Percentiles rank a stretch among this genome's conserved stretches.
These are phyloP conservation scores for Colletotrichum higginsianum DNA, from an alignment of 2,329 filamentous ascomycete species.

Conservation along the genomic window DNA sequence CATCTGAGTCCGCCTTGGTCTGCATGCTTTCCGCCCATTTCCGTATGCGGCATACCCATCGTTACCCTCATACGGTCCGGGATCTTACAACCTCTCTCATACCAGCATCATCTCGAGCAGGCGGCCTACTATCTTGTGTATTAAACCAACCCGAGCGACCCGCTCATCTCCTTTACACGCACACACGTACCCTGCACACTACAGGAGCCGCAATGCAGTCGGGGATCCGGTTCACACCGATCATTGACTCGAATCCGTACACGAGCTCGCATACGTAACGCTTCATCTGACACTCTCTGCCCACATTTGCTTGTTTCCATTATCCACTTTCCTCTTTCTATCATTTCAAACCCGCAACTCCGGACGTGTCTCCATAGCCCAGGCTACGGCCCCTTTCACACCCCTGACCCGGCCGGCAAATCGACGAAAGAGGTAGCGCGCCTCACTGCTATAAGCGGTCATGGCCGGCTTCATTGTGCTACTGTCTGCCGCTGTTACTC, in stretches of 20 bases:
- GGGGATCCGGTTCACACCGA: background rate
- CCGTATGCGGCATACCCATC: constrained; percentile 15
- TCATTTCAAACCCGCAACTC: background rate
- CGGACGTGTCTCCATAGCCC: constrained; percentile 7
- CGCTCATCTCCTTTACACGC: background rate
- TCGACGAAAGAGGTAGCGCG: background rate
- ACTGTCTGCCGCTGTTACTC: constrained; percentile 4
- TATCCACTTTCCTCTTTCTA: background rate
- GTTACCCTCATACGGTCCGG: constrained; percentile 1
- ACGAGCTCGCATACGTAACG: constrained; percentile 4
- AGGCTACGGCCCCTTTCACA: background rate
- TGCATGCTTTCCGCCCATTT: background rate
- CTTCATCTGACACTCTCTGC: constrained; percentile 14
- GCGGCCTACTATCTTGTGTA: background rate
- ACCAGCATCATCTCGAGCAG: background rate
- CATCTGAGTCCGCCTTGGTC: background rate
- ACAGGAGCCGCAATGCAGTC: constrained; percentile 9
- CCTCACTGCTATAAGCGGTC: constrained; percentile 1
- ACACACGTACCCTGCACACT: background rate
- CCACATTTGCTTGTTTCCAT: background rate
- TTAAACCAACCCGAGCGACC: background rate
- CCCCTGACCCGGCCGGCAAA: constrained; percentile 12
- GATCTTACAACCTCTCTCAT: background rate
- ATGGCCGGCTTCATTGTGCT: constrained; percentile 24
- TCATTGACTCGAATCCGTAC: constrained; percentile 9